Evolutionary conservation across 148 eudicot genomes (phyloP), one percentile per base, ranked within the genome.

Genomic region (Bassia scoparia): DNA sequence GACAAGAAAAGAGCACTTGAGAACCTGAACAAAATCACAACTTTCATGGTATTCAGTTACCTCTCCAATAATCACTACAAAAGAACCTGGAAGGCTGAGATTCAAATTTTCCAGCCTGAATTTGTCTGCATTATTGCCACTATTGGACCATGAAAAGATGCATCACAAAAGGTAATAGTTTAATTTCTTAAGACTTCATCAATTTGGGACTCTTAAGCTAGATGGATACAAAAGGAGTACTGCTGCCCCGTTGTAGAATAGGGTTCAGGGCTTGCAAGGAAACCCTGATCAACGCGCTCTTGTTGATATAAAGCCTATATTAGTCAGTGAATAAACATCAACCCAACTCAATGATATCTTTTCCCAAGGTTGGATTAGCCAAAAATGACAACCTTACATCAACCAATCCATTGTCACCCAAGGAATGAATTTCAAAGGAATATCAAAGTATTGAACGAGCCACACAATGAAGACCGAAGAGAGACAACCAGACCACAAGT

Each of bases 381-480:
- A 33, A 35, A 29, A 16, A 37, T n/a, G 33, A 21, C 68, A 33
- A 77, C 86, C 97, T 89, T 84, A 92, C 97, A 83, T 92, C 97
- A 82, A 92, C 84, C 71, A 95, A 81, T 72, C 98, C 98, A 72
- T 95, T 95, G 91, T 91, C 87, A 95, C 98, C 98, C 98, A 95
- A 6, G 98, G 98, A 79, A 95, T 70, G 98, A 95, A 83, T 95
- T 95, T 63, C 91, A 81, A 11, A 97, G 98, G 72, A 97, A 89
- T 78, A 95, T 95, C 83, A 95, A 85, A 83, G 76, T 91, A 65
- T 95, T 95, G 75, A 95, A 95, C 50, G 85, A 66, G 98, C 97
- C 84, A 95, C 82, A 76, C 97, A 95, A 73, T 95, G 74, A 95
- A 95, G 61, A 91, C 98, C 98, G 70, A 89, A 86, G 61, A 68